These are phyloP conservation scores for Chrysoporthe austroafricana DNA, from an alignment of 2,329 filamentous ascomycete species.

Conservation along the genomic window DNA sequence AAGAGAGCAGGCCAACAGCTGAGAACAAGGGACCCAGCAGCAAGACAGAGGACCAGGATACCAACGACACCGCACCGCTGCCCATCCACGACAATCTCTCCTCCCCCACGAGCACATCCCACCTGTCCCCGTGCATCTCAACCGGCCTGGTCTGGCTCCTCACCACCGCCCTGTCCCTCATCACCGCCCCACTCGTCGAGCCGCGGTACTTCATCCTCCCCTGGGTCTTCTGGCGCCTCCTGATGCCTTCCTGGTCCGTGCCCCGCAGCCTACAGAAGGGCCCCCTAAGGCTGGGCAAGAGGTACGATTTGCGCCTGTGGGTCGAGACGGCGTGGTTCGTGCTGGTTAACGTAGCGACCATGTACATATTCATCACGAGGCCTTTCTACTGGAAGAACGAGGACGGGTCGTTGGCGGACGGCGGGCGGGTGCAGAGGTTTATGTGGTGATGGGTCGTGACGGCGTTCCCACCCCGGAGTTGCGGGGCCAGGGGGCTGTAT, in stretches of 20 bases:
- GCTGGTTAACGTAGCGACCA: slow-evolving; percentile 65
- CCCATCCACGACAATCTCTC: slow-evolving; percentile 32
- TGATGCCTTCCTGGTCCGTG: slow-evolving; percentile 62
- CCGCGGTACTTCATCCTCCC: slow-evolving; percentile 95
- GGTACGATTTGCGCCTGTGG: slow-evolving; percentile 52
- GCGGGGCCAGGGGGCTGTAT: neutral
- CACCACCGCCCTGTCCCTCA: slow-evolving; percentile 75
- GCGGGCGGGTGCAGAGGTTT: slow-evolving; percentile 70
- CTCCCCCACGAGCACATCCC: slow-evolving; percentile 34
- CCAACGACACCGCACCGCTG: slow-evolving; percentile 7
- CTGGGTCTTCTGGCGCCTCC: slow-evolving; percentile 89
- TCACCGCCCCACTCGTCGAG: slow-evolving; percentile 91
- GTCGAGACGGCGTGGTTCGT: slow-evolving; percentile 73
- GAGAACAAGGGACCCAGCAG: neutral
- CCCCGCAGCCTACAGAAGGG: neutral
- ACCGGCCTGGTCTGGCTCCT: slow-evolving; percentile 63
- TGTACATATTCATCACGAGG: slow-evolving; percentile 70
- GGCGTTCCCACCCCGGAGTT: neutral
- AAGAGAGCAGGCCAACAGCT: neutral
- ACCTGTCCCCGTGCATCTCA: slow-evolving; percentile 47
- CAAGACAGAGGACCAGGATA: neutral
- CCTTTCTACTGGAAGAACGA: slow-evolving; percentile 68
- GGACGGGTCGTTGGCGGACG: slow-evolving; percentile 56
- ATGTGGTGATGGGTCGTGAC: slow-evolving; percentile 66
- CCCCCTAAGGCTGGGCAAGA: slow-evolving; percentile 26